Base-by-base conservation (phyloP, 2,329 filamentous ascomycete genomes). In the Epicoccum nigrum region DNA sequence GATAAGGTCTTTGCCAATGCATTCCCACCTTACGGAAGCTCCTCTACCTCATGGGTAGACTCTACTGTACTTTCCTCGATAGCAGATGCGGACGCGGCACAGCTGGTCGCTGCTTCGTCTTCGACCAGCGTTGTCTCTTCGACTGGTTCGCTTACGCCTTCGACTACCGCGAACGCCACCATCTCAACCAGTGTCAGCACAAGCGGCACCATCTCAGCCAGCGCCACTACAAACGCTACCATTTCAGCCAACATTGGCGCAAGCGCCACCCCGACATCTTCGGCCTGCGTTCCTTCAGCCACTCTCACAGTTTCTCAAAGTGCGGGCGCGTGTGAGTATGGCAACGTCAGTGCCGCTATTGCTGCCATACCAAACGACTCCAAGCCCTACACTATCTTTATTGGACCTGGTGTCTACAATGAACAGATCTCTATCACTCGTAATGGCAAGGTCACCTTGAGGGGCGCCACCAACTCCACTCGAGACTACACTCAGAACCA, bases 271-370 rank as follows among this genome's bases (percentile, higher is more conserved):
- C 33, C 59, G 8, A 38, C 46, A 17, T 20, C 38, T 28, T 40
- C 49, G 12, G 34, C 15, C 1, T 68, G 67, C 25, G 65, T 66
- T 2, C 61, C 68, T 6, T 69, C 70, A 3, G 66, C 75, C 0
- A 75, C 73, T 3, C 61, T 74, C 1, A 65, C 59, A 2, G 68
- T 48, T 47, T 77, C 23, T 58, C 62, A 58, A 30, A 48, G 20
- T 7, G 59, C 74, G 2, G 64, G 62, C 2, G 21, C 45, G 8
- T 71, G 71, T 12, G 70, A 78, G 28, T 80, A 76, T 49, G 58
- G 64, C 16, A 76, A 72, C 4, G 70, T 80, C 1, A 70, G 73
- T 3, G 73, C 76, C 12, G 78, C 78, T 6, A 69, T 80, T 16
- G 71, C 69, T 11, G 76, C 77, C 8, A 64, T 81, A 8, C 75